Base-by-base conservation (phyloP, 805 yeast species). In the Monosporozyma solicola region DNA sequence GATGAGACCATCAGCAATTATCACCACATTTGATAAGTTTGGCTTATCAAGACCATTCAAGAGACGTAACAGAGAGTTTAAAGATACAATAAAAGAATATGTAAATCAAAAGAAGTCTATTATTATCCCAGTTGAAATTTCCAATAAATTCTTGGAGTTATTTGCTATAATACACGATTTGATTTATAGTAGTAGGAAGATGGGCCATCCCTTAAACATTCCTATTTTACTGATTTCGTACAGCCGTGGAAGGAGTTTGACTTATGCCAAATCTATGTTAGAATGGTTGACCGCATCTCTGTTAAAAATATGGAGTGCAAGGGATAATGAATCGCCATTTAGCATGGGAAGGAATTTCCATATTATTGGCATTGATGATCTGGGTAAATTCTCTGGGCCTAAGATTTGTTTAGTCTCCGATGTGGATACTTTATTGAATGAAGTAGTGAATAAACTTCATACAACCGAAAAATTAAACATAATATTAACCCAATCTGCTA, bases 211-310 rank as follows among this genome's bases (percentile, higher is more conserved):
- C 50, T 64, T 67, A 5, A 74, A 74, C 35, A 78, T 83, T 11
- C 96, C 96, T 0, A 82, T 94, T 9, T 72, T 87, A 35, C 75
- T 89, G 53, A 70, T 87, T n/a, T 82, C 95, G 3, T 83, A 82
- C 60, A 83, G 90, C 0, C 95, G 94, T 27, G 80, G 89, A 3
- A 82, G 92, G 61, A 77, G 85, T 3, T 68, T 94, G 53, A 78
- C 85, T 27, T 88, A 86, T 63, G 96, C 97, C 0, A 80, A 88
- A 13, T 85, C 90, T 53, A 86, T 94, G 84, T 71, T 92, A 31
- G 99, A 94, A 71, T 94, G 98, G 98, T 85, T 94, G 90, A 83
- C 95, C 0, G 80, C 92, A 0, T 77, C 84, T n/a, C 77, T 90
- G n/a, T 79, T 87, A 27, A 85, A 86, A 59, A 85, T 82, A 47